Evolutionary conservation across 768 basidiomycete species (phyloP).

Genomic region (Wakefieldia striispora): DNA sequence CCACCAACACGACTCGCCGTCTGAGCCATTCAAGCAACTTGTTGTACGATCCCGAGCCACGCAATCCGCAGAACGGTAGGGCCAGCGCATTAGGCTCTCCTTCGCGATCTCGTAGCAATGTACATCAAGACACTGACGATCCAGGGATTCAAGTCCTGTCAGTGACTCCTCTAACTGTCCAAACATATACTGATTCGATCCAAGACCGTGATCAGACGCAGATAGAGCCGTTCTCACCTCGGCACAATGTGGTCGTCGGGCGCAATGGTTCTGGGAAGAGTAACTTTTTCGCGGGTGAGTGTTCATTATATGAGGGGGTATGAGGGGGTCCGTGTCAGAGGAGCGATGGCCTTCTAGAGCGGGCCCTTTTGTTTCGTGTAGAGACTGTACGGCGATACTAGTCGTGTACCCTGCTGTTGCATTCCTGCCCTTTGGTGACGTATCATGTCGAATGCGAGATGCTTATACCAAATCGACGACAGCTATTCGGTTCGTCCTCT

Average conservation of each 20-base stretch:
- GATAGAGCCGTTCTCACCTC: slow-evolving; percentile 92
- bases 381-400: no score
- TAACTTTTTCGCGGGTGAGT: slow-evolving; percentile 93
- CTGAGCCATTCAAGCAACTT: no score
- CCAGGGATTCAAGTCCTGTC: slow-evolving; percentile 98
- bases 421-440: neutral
- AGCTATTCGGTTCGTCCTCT: slow-evolving; percentile 97
- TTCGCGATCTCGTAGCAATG: slow-evolving; percentile 38
- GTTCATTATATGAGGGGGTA: neutral
- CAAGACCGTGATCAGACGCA: slow-evolving; percentile 84
- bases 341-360: no score
- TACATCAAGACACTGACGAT: slow-evolving; percentile 88
- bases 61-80: neutral
- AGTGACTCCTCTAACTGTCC: slow-evolving; percentile 18
- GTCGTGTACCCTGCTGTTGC: no score
- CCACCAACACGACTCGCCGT: no score
- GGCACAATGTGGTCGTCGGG: slow-evolving; percentile 95
- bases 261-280: slow-evolving; percentile 98
- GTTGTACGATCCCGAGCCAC: neutral
- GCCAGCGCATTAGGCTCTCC: neutral
- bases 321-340: no score
- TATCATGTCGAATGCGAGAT: neutral
- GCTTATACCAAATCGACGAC: slow-evolving; percentile 3
- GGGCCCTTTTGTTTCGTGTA: no score
- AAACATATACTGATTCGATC: slow-evolving; percentile 3